These are phyloP conservation scores for Dactylellina cionopaga DNA, from an alignment of 2,329 filamentous ascomycete genomes.

Conservation along the genomic window DNA sequence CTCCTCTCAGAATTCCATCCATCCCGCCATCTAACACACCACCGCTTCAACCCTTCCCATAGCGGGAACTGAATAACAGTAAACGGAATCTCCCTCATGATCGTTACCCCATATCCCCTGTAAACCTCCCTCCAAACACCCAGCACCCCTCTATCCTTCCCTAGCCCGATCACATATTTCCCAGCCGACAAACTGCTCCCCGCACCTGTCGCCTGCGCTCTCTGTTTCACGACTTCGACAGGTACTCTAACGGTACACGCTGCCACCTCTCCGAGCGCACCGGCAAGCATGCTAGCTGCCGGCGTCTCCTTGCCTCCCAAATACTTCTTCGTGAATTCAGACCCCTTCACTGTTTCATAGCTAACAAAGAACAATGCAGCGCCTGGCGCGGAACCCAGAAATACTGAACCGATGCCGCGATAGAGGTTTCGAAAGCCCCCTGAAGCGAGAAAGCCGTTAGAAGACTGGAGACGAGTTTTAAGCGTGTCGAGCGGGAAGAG, in stretches of 20 bases:
- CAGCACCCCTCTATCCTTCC: constrained; percentile 28
- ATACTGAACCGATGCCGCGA: constrained; percentile 85
- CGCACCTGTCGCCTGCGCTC: constrained; percentile 75
- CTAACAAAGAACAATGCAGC: constrained; percentile 98
- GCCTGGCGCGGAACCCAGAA: constrained; percentile 90
- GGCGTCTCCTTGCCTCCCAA: constrained; percentile 32
- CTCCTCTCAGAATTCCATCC: constrained; percentile 59
- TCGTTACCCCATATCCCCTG: constrained; percentile 88
- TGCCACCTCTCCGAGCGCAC: constrained; percentile 85
- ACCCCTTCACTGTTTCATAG: constrained; percentile 78
- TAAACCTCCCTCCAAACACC: constrained; percentile 86
- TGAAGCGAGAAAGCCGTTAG: constrained; percentile 77
- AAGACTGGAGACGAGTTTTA: constrained; percentile 94
- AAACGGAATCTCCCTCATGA: constrained; percentile 95
- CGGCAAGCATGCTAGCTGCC: constrained; percentile 74
- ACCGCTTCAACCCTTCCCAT: constrained; percentile 91
- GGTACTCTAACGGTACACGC: constrained; percentile 93
- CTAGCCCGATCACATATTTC: constrained; percentile 36
- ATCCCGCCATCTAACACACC: constrained; percentile 64
- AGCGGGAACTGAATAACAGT: constrained; percentile 97
- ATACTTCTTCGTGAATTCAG: constrained; percentile 61
- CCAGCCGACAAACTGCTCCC: constrained; percentile 26
- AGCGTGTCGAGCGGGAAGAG: constrained; percentile 98
- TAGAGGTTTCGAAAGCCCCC: constrained; percentile 94
- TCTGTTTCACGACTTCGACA: constrained; percentile 96